Percentiles rank a stretch among this genome's conserved stretches.
Evolutionary conservation across 2,329 filamentous ascomycete species (phyloP).

Genomic region (Cercospora zeina): DNA sequence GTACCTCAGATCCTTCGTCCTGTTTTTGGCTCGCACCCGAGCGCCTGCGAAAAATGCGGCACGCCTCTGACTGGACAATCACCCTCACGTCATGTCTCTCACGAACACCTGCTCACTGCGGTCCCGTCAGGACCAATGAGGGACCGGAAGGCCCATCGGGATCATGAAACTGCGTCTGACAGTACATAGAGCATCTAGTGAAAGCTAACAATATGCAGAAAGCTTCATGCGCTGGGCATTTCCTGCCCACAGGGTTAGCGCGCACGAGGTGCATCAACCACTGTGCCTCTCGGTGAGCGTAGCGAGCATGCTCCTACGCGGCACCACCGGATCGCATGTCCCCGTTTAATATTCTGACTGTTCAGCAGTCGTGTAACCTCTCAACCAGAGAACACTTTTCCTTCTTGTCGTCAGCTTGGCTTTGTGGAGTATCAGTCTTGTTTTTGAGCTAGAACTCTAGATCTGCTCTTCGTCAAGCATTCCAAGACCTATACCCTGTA

Average conservation of each 20-base stretch:
- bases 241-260: background rate
- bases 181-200: too few relatives aligned
- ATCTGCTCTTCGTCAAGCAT: background rate
- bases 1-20: background rate
- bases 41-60: background rate
- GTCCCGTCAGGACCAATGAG: background rate
- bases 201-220: background rate
- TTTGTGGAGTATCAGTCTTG: conserved; percentile 3
- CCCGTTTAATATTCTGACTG: background rate
- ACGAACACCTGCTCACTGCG: conserved; percentile 8
- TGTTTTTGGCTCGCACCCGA: background rate
- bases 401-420: background rate
- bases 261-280: background rate
- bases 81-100: too few relatives aligned
- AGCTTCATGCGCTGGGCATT: background rate
- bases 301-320: background rate
- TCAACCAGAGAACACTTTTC: background rate
- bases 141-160: background rate
- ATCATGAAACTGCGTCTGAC: too few relatives aligned
- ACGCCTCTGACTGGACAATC: background rate
- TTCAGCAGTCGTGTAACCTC: background rate
- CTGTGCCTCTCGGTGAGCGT: background rate
- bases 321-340: background rate
- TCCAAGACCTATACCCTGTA: too few relatives aligned
- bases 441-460: background rate